phyloP scores from a whole-genome alignment of 768 basidiomycete genomes.

The Psilocybe azurescens region DNA sequence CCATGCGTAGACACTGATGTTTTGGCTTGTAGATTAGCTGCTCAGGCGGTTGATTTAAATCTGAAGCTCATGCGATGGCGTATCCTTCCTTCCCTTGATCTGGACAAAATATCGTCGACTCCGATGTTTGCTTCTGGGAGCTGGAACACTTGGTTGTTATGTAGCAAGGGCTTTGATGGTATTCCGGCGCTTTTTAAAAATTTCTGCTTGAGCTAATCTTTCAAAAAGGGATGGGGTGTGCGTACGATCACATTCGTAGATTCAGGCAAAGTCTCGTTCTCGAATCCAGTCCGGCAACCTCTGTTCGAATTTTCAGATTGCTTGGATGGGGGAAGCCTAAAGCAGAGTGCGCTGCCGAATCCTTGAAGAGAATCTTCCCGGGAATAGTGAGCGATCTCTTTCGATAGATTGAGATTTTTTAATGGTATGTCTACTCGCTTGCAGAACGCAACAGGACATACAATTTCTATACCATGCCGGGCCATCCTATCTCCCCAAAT shows the following conservation, averaged over 20 bases:
- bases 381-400: slow-evolving; percentile 72
- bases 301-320: slow-evolving; percentile 96
- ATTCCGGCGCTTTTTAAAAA: slow-evolving; percentile 14
- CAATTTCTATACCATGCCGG: slow-evolving; percentile 93
- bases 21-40: slow-evolving; percentile 69
- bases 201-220: background rate
- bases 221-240: slow-evolving; percentile 89
- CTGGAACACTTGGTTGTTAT: slow-evolving; percentile 97
- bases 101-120: slow-evolving; percentile 85
- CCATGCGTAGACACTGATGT: background rate
- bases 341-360: slow-evolving; percentile 87
- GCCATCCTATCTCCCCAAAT: slow-evolving; percentile 80
- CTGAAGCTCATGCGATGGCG: slow-evolving; percentile 98
- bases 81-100: slow-evolving; percentile 85
- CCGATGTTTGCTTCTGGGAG: slow-evolving; percentile 88
- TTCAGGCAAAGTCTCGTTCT: slow-evolving; percentile 91
- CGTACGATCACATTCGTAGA: slow-evolving; percentile 93
- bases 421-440: background rate
- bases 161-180: slow-evolving; percentile 94
- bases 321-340: slow-evolving; percentile 89
- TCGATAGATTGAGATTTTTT: background rate
- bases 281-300: slow-evolving; percentile 97
- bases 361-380: slow-evolving; percentile 88
- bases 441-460: slow-evolving; percentile 82
- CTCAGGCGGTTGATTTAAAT: slow-evolving; percentile 98